Evolutionary conservation across 2,329 filamentous ascomycete species (phyloP), one percentile per base, ranked within the genome.

Genomic region (Furcasterigmium furcatum): DNA sequence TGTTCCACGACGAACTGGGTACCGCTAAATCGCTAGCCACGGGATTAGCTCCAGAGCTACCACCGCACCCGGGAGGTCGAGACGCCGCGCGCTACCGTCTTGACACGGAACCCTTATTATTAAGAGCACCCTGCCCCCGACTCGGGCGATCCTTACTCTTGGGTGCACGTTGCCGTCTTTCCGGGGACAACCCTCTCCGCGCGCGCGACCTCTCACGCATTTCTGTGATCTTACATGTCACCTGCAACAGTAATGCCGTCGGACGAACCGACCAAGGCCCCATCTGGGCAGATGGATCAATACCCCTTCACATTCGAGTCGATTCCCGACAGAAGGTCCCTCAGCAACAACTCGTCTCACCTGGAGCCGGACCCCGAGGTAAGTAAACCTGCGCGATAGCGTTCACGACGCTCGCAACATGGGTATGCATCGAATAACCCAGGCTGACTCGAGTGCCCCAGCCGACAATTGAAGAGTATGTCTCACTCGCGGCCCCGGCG

Each of bases 251-350:
- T 19, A 14, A 36, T 36, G 34, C 8, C 34, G 32, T 18, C 32
- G 34, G 34, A 18, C 18, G 32, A 38, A 9, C 21, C 50, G 24
- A 45, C 48, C 10, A 34, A 46, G 21, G 34, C 46, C 42, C 39
- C 29, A 41, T 41, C 47, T 21, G 43, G 48, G 21, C 45, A 34
- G 20, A 41, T 51, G 16, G 27, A 51, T 30, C 41, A 41, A n/a
- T 52, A 46, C 48, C 45, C 47, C 27, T 52, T 52, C 41, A 52
- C 50, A 8, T 52, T 52, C 19, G 48, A 52, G 41, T 44, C 48
- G 19, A 48, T 50, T 21, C 48, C 43, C 27, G 50, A 52, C 48
- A 44, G 46, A 38, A 36, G 48, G 50, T 51, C 48, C 41, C 46
- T 51, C 43, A 48, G 50, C 44, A 46, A 50, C 25, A 51, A 43